Evolutionary conservation across 257 asterid species (phyloP).

Genomic region (Coffea eugenioides): DNA sequence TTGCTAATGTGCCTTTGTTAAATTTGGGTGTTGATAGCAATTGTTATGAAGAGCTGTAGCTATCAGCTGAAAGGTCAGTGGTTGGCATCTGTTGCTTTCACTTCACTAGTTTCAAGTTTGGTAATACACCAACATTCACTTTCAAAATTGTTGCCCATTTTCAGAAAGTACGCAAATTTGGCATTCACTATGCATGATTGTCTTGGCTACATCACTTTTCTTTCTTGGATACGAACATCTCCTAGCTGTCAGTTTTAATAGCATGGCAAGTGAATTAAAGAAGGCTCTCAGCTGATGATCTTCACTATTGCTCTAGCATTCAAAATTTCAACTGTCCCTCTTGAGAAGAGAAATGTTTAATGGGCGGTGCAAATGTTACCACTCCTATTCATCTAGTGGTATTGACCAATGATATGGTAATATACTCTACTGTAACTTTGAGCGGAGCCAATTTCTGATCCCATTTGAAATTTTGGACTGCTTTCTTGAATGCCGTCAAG

Average conservation of each 20-base stretch:
- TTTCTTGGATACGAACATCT: slow-evolving; percentile 2
- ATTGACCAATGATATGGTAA: neutral
- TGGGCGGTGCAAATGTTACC: neutral
- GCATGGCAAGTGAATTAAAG: slow-evolving; percentile 15
- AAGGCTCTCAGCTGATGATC: slow-evolving; percentile 6
- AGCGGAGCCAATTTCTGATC: neutral
- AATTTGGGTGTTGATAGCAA: neutral
- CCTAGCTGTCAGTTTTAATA: slow-evolving; percentile 13
- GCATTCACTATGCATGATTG: slow-evolving; percentile 14
- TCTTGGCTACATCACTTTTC: neutral
- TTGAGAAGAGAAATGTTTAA: slow-evolving; percentile 6
- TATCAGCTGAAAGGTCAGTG: neutral
- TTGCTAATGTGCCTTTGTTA: neutral
- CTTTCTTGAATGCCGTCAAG: slow-evolving; percentile 10
- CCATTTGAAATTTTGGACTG: neutral
- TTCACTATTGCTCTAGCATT: slow-evolving; percentile 12
- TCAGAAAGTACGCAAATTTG: slow-evolving; percentile 9
- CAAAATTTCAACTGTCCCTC: slow-evolving; percentile 17
- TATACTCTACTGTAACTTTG: neutral
- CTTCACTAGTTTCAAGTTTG: neutral
- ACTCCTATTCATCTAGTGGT: neutral
- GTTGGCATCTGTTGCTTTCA: slow-evolving; percentile 15
- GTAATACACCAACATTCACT: slow-evolving; percentile 5
- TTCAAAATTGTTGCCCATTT: neutral
- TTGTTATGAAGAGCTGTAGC: slow-evolving; percentile 2